Evolutionary conservation across 352 stramenopile genomes (phyloP).

Genomic region (Phytopythium chamaehyphon): DNA sequence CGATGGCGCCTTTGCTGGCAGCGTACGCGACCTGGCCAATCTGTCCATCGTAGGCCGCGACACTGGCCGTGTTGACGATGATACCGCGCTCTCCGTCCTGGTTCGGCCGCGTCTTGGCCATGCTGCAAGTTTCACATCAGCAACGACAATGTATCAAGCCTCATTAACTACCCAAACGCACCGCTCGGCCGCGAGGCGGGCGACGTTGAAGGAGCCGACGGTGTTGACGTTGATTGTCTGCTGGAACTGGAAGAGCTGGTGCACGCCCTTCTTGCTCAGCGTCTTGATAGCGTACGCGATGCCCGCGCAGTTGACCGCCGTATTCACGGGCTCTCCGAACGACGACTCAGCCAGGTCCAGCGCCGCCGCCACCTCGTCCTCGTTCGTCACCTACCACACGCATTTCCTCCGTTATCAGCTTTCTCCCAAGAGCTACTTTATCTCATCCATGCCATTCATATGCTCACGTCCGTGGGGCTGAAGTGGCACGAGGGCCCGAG

Average conservation of each 20-base stretch:
- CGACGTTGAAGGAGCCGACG: constrained; percentile 97
- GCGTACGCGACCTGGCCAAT: constrained; percentile 97
- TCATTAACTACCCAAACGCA: no score
- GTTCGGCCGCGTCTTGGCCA: constrained; percentile 70
- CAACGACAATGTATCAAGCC: no score
- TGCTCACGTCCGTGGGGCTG: constrained; percentile 70
- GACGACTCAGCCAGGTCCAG: constrained; percentile 89
- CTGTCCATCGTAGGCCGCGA: constrained; percentile 97
- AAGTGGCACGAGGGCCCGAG: constrained; percentile 81
- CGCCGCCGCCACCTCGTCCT: constrained; percentile 85
- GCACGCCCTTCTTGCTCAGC: constrained; percentile 89
- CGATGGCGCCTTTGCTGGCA: constrained; percentile 95
- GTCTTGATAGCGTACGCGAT: constrained; percentile 92
- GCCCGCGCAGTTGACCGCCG: constrained; percentile 94
- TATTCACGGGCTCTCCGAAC: constrained; percentile 93
- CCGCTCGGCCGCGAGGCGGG: constrained; percentile 92
- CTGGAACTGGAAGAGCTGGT: constrained; percentile 92
- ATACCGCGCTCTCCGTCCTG: constrained; percentile 90
- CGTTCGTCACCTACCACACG: constrained; percentile 79
- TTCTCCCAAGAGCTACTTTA: no score
- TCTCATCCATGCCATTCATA: no score
- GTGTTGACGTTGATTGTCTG: constrained; percentile 96
- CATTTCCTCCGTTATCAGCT: background rate
- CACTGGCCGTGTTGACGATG: constrained; percentile 98
- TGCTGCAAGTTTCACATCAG: constrained; percentile 37